Evolutionary conservation across 192 early-diverging fungal genomes (phyloP).

Genomic region (Linnemannia exigua): DNA sequence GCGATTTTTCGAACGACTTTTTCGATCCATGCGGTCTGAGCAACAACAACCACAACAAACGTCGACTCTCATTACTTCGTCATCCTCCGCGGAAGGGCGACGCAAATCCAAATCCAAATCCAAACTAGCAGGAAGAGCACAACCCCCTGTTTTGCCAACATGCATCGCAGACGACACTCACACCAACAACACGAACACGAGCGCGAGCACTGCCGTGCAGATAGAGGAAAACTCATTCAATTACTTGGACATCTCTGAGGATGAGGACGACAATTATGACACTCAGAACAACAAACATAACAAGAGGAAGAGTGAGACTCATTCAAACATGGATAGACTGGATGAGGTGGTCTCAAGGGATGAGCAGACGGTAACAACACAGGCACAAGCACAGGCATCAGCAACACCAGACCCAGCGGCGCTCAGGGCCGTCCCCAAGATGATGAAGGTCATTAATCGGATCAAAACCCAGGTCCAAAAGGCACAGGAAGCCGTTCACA

Average conservation of each 20-base stretch:
- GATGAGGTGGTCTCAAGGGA: neutral
- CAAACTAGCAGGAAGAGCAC: neutral
- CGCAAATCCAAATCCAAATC: neutral
- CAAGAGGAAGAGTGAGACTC: no score
- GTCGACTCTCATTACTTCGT: neutral
- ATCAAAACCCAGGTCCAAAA: conserved; percentile 11
- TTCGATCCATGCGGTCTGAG: conserved; percentile 8
- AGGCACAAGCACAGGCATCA: neutral
- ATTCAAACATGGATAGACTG: neutral
- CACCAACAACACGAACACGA: neutral
- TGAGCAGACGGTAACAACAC: no score
- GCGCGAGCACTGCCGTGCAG: neutral
- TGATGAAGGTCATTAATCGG: conserved; percentile 36
- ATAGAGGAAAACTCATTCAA: neutral
- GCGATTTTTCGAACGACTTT: conserved; percentile 11
- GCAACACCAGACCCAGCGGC: neutral
- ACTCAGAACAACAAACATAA: no score
- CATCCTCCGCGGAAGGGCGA: neutral
- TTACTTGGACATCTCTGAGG: conserved; percentile 6
- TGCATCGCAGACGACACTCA: neutral
- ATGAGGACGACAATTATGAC: neutral
- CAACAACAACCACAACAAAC: neutral
- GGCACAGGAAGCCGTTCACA: neutral
- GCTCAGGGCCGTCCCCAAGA: conserved; percentile 16
- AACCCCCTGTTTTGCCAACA: neutral